Percentiles rank a stretch among this genome's conserved stretches.
phyloP scores from a whole-genome alignment of 139 green algal genomes.

The Mesotaenium endlicherianum region DNA sequence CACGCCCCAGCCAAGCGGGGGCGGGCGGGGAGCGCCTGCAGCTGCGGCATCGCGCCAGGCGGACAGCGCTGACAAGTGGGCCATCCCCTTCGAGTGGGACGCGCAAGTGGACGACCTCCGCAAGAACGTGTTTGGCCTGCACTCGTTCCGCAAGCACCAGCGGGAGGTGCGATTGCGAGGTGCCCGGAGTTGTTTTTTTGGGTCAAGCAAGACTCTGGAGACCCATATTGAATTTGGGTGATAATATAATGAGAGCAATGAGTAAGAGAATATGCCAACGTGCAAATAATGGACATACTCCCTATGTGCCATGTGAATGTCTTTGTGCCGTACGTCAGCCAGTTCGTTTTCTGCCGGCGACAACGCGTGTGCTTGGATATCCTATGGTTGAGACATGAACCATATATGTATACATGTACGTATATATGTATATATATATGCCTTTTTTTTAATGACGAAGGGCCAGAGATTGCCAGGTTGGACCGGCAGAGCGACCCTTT shows the following conservation, averaged over 20 bases:
- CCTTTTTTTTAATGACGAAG: background rate
- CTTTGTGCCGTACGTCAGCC: background rate
- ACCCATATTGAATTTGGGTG: background rate
- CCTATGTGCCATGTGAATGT: background rate
- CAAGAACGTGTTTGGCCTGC: slow-evolving; percentile 46
- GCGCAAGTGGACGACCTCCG: slow-evolving; percentile 10
- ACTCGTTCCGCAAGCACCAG: slow-evolving; percentile 41
- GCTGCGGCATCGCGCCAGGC: background rate
- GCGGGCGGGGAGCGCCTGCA: background rate
- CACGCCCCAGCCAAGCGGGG: background rate
- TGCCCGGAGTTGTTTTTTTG: slow-evolving; percentile 52
- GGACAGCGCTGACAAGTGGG: slow-evolving; percentile 9
- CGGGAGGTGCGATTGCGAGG: background rate
- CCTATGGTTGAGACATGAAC: background rate
- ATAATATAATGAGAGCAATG: background rate
- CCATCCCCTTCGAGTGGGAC: slow-evolving; percentile 43
- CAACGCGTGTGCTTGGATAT: background rate
- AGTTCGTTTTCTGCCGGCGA: background rate
- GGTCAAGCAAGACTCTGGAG: background rate
- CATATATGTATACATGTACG: background rate
- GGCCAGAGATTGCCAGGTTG: background rate
- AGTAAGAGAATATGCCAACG: background rate
- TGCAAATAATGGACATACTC: background rate
- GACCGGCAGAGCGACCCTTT: background rate
- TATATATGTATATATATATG: background rate